Conservation (phyloP, 1,284 basidiomycete species). For the Tranzscheliella williamsii region DNA sequence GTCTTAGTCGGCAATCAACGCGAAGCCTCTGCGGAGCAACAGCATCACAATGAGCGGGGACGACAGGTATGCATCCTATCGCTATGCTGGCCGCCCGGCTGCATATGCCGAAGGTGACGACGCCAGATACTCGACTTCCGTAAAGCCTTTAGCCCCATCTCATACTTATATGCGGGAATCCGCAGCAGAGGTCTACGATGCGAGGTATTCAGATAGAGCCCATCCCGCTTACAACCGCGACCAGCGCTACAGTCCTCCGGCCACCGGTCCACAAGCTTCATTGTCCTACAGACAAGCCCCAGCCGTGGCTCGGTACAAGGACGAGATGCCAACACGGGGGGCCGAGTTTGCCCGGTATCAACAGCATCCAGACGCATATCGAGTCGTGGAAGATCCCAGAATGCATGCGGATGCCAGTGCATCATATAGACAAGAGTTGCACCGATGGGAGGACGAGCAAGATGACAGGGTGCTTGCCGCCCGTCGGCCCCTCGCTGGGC, state of each 20-base stretch:
- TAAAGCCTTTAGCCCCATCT: conserved; percentile 15
- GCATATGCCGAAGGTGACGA: conserved; percentile 16
- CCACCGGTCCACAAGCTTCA: conserved; percentile 9
- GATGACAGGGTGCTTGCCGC: too few relatives aligned
- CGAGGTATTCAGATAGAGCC: conserved; percentile 14
- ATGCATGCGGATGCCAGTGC: neutral
- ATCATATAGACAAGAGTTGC: too few relatives aligned
- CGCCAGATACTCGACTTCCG: conserved; percentile 11
- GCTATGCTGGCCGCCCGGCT: conserved; percentile 16
- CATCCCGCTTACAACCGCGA: conserved; percentile 28
- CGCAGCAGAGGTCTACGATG: conserved; percentile 14
- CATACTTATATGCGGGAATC: conserved; percentile 10
- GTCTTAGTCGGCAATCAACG: too few relatives aligned
- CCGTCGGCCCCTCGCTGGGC: too few relatives aligned
- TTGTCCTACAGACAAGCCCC: conserved; percentile 12
- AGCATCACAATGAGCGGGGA: conserved; percentile 31
- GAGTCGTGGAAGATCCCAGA: neutral
- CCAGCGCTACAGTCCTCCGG: conserved; percentile 14
- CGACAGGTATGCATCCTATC: conserved; percentile 22
- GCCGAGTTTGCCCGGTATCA: too few relatives aligned
- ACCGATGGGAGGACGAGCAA: too few relatives aligned
- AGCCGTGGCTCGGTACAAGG: too few relatives aligned
- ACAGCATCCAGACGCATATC: neutral
- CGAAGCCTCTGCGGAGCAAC: too few relatives aligned
- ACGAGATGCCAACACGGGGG: too few relatives aligned